Base-by-base conservation (phyloP, 2,329 filamentous ascomycete genomes). In the Trichoderma harzianum region DNA sequence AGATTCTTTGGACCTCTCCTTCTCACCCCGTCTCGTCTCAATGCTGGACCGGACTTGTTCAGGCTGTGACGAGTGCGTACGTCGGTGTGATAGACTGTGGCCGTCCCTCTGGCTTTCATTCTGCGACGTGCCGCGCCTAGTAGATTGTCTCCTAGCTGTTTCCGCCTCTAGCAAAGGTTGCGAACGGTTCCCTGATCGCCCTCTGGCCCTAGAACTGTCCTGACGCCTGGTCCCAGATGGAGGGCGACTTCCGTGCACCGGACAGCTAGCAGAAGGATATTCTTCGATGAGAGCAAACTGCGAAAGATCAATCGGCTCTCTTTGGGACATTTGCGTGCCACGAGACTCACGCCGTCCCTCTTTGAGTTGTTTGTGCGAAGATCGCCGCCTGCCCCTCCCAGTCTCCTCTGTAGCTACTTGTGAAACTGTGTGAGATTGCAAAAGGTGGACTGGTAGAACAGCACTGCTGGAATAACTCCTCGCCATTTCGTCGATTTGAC, bases 271-370 rank as follows among this genome's bases (percentile, higher is more conserved):
- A 16, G 75, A 76, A 24, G 73, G 73, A 36, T 75, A 75, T 21
- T 76, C 75, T 60, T 76, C 75, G 47, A 76, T 76, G 39, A 76
- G 64, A 2, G 58, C 39, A 30, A 75, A 76, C 34, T 75, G 75
- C 4, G 75, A 76, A n/a, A 76, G 73, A 61, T 76, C 75, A n/a
- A 76, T 55, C 11, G 69, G 57, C 21, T 74, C 72, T 14, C 57
- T 62, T 2, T 70, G 70, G 18, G 72, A 65, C 24, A 60, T 55
- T 14, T 71, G 69, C 6, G 70, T 70, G 30, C 70, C 72, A 28
- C 70, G 62, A 36, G 61, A 64, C 8, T 63, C 67, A 30, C 69
- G 69, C 14, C 66, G 71, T 32, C 47, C 58, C 24, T 72, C 67
- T 8, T 36, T 63, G 3, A 12, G 28, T 32, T 72, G 66, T 18